phyloP scores from a whole-genome alignment of 202 grass and related monocot species.

The Zizania palustris region DNA sequence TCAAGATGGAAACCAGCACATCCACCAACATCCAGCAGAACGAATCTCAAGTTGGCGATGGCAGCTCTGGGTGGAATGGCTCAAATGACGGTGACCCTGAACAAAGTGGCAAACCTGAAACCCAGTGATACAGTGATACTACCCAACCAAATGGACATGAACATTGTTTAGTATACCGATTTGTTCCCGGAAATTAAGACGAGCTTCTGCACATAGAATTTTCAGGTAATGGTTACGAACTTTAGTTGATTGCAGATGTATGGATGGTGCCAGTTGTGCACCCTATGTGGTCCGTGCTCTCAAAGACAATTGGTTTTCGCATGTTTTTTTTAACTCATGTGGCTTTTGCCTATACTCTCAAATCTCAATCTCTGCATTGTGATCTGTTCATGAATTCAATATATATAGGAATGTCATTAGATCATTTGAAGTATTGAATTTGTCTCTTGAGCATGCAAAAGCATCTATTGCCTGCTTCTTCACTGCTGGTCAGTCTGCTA shows the following conservation, averaged over 20 bases:
- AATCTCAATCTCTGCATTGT: neutral
- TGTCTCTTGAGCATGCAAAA: neutral
- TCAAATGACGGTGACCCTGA: conserved; percentile 34
- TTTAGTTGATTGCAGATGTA: conserved; percentile 36
- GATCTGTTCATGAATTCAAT: conserved; percentile 22
- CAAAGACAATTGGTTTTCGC: conserved; percentile 17
- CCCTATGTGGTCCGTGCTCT: neutral
- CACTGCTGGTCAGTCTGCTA: neutral
- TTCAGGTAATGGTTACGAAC: conserved; percentile 35
- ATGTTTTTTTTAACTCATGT: conserved; percentile 22
- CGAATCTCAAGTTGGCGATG: conserved; percentile 26
- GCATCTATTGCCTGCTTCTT: neutral
- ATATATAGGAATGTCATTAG: neutral
- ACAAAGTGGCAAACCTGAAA: conserved; percentile 48
- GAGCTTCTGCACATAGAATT: conserved; percentile 48
- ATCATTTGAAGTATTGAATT: conserved; percentile 9
- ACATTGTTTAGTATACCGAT: conserved; percentile 41
- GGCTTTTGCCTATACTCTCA: conserved; percentile 8
- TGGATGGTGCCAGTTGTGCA: conserved; percentile 9
- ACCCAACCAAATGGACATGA: conserved; percentile 18
- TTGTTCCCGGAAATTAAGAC: conserved; percentile 39
- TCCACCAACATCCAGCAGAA: conserved; percentile 26
- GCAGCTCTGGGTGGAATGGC: conserved; percentile 30
- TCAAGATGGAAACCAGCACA: conserved; percentile 48
- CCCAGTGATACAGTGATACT: conserved; percentile 51